phyloP scores from a whole-genome alignment of 2,329 filamentous ascomycete species.

The Aspergillus sp. region DNA sequence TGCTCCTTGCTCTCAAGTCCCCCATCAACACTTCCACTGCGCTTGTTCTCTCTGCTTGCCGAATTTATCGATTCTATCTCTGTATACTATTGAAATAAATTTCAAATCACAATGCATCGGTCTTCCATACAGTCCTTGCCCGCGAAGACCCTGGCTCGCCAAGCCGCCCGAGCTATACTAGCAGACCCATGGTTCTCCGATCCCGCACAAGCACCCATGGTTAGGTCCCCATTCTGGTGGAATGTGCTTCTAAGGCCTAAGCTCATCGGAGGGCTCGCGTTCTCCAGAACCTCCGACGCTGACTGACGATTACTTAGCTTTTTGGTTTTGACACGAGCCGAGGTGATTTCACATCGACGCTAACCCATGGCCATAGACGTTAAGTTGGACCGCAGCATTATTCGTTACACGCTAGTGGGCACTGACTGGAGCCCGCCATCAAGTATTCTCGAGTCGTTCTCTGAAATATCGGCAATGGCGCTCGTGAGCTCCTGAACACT shows the following conservation, averaged over 20 bases:
- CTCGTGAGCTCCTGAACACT: too few relatives aligned
- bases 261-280: background rate
- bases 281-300: background rate
- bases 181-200: slow-evolving; percentile 24
- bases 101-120: background rate
- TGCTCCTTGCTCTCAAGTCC: background rate
- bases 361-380: too few relatives aligned
- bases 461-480: too few relatives aligned
- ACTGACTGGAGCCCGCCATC: too few relatives aligned
- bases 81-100: background rate
- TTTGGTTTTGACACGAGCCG: background rate
- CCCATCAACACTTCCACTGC: background rate
- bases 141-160: slow-evolving; percentile 14
- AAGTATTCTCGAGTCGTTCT: too few relatives aligned
- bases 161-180: slow-evolving; percentile 42
- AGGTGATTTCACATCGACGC: background rate
- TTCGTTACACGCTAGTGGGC: too few relatives aligned
- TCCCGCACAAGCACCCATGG: slow-evolving; percentile 20
- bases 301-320: background rate
- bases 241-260: background rate
- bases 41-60: background rate
- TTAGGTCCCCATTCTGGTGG: background rate
- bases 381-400: too few relatives aligned
- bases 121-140: background rate
- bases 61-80: background rate